Evolutionary conservation across 139 green algal species (phyloP), one percentile per base, ranked within the genome.

Genomic region (Picochlorum costavermella): DNA sequence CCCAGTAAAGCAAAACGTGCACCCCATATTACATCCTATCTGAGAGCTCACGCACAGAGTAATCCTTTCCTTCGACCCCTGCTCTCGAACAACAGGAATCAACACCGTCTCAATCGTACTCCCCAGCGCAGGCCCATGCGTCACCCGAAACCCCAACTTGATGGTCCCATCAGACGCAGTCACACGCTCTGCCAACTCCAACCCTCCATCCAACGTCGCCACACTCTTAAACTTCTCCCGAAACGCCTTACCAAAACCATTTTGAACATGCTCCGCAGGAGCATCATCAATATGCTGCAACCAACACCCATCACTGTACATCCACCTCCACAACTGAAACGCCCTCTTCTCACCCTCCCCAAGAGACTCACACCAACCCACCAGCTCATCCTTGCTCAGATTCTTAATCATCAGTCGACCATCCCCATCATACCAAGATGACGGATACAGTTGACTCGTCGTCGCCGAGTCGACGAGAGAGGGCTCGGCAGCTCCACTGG

Each of bases 1-100:
- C 12, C 88, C 86, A 8, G 87, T 92, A 72, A 75, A 85, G 75
- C 87, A 93, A 72, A 93, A 93, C 77, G 78, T 80, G 76, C 84
- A 92, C 64, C 81, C 82, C 81, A 90, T 89, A 6, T 80, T 87
- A 64, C 86, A 93, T 30, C 86, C 84, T 5, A 93, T 78, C 64
- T 83, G 85, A 23, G 62, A 80, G 4, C 72, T 84, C 4, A 95
- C 81, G 56, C 87, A 95, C 2, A 93, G 65, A 2, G 87, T 95
- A 62, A 86, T 75, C 29, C 84, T 78, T 23, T 68, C 36, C 50
- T 73, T 72, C 25, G 20, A 44, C 10, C 77, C 73, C 26, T 48
- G 58, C 64, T 70, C 56, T 37, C 74, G 71, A 49, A 72, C 65
- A 36, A 91, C 71, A 8, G 87, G 87, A 28, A 95, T 95, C 36